Conservation (phyloP, 106 monocot genomes). For the Alisma plantagoaquatica region DNA sequence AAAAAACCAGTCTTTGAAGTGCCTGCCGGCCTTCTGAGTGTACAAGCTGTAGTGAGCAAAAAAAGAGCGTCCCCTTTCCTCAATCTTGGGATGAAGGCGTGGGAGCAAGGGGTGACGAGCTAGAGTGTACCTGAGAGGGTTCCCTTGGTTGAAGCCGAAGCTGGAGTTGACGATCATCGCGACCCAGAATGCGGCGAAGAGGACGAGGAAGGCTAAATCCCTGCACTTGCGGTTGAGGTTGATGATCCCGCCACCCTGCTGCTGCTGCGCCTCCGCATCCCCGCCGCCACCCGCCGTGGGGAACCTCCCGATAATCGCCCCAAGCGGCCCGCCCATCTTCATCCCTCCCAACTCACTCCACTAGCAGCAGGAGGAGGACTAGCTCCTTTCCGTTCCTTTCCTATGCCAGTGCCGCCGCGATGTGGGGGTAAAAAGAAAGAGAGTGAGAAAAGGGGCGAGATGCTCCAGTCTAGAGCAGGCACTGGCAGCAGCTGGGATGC, state of each 20-base stretch:
- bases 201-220: conserved; percentile 53
- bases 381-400: not conserved
- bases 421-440: conserved; percentile 8
- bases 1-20: no score
- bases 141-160: conserved; percentile 78
- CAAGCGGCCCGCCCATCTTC: conserved; percentile 21
- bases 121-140: conserved; percentile 48
- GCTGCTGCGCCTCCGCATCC: conserved; percentile 14
- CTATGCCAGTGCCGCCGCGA: not conserved
- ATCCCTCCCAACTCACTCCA: not conserved
- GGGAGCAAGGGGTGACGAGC: no score
- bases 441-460: not conserved
- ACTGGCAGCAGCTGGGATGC: no score
- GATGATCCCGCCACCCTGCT: conserved; percentile 31
- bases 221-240: conserved; percentile 58
- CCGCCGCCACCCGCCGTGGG: conserved; percentile 33
- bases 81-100: no score
- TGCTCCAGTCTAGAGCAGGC: no score
- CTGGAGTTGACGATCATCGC: conserved; percentile 88
- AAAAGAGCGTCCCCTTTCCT: no score
- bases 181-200: conserved; percentile 73
- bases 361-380: no score
- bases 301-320: conserved; percentile 68
- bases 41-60: no score
- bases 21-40: no score